Evolutionary conservation across 1,284 basidiomycete species (phyloP), one percentile per base, ranked within the genome.

Genomic region (Ganoderma boninense): DNA sequence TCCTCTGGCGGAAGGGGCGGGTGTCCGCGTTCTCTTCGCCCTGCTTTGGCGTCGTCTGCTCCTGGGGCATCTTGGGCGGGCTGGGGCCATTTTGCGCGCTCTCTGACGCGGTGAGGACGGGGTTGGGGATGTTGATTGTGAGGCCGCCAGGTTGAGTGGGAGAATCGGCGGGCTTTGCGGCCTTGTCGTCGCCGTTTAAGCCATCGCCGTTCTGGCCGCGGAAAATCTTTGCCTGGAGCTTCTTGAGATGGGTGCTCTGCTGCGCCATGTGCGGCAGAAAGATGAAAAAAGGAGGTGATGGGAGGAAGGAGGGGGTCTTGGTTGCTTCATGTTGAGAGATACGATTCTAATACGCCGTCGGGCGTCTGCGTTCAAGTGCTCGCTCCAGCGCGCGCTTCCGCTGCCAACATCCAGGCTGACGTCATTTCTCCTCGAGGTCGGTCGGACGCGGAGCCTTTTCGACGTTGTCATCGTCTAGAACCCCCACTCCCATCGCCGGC

Each of bases 101-200:
- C 54, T 70, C 70, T 38, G 60, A 54, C 3, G 54, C 29, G 16
- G 54, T 69, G 23, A 71, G 52, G 46, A 71, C 62, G 10, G 82
- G 82, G 74, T 90, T 91, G 18, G 95, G 95, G 71, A 97, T 96
- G 73, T 92, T 86, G 79, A 97, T 95, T 43, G 90, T 93, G 73
- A 97, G 87, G 5, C 59, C 59, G 38, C 16, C 38, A n/a, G 85
- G 82, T 60, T 84, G 81, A 29, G 62, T 18, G 74, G 86, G 81
- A n/a, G 38, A 40, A 40, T 81, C 76, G 64, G 79, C 68, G 56
- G 80, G 77, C 29, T 78, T 77, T n/a, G 80, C 66, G 42, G 80
- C 72, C 40, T 74, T 62, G 57, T 61, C 26, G 42, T 73, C 29
- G 40, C 74, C 73, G 71, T 69, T 71, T 11, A 66, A 32, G 40